phyloP scores from a whole-genome alignment of 495 filamentous ascomycete species.

The Podospora pseudopauciseta region DNA sequence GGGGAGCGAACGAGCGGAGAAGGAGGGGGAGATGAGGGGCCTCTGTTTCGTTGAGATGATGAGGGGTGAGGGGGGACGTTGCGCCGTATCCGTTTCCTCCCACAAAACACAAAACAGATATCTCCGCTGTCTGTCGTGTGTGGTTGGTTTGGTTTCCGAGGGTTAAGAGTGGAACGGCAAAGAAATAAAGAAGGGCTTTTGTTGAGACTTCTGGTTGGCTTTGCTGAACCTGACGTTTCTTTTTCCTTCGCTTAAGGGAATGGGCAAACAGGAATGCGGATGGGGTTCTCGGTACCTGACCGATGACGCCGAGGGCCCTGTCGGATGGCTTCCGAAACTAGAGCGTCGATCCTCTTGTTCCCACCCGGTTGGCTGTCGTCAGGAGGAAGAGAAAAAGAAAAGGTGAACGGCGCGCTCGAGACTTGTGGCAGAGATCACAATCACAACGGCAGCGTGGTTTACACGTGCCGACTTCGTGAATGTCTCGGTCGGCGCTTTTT shows the following conservation, averaged over 20 bases:
- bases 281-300: constrained; percentile 1
- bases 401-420: not conserved
- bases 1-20: not conserved
- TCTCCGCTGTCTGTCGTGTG: not conserved
- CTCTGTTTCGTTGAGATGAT: constrained; percentile 1
- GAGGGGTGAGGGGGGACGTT: not conserved
- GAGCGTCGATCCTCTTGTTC: constrained; percentile 5
- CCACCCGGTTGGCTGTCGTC: not conserved
- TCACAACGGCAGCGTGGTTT: not conserved
- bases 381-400: not conserved
- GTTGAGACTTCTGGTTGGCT: not conserved
- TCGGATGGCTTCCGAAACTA: constrained; percentile 20
- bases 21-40: not conserved
- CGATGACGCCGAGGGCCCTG: constrained; percentile 9
- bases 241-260: not conserved
- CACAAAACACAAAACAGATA: not conserved
- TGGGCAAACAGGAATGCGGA: not conserved
- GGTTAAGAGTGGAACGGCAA: not conserved
- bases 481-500: constrained; percentile 6
- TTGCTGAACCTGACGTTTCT: not conserved
- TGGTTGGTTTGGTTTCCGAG: constrained; percentile 1
- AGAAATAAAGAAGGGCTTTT: not conserved
- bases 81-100: constrained; percentile 12
- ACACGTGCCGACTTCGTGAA: not conserved
- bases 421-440: constrained; percentile 1